Evolutionary conservation across 805 yeast genomes (phyloP).

Genomic region (Wickerhamiella lipophila): DNA sequence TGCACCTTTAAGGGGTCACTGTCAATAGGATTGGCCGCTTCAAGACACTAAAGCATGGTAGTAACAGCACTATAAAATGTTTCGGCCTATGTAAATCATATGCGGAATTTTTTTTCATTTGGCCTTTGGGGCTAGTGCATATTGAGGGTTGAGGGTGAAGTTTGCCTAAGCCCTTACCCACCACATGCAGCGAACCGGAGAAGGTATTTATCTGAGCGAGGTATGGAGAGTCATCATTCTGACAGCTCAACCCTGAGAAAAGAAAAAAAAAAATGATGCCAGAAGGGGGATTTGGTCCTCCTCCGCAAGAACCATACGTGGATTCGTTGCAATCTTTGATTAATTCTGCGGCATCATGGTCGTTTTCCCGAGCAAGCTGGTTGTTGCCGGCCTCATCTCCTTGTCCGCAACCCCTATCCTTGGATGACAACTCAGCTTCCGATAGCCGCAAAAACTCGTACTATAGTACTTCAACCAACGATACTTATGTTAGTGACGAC

Average conservation of each 20-base stretch:
- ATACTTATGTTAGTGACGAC: neutral
- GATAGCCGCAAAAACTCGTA: conserved; percentile 9
- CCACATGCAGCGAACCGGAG: neutral
- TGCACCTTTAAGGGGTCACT: neutral
- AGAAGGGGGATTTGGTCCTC: conserved; percentile 6
- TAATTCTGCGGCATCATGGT: neutral
- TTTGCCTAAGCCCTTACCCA: neutral
- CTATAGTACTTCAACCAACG: neutral
- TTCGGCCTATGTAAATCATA: neutral
- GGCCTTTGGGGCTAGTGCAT: neutral
- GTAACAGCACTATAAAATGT: neutral
- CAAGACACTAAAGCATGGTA: too few relatives aligned
- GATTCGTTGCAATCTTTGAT: conserved; percentile 1
- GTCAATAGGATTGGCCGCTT: neutral
- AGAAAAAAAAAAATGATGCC: conserved; percentile 1
- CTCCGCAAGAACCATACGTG: conserved; percentile 4
- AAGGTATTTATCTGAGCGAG: neutral
- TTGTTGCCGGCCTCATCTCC: neutral
- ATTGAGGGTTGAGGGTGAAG: neutral
- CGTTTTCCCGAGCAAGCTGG: conserved; percentile 3
- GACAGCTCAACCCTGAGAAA: neutral
- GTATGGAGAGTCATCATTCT: neutral
- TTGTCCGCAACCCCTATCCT: neutral
- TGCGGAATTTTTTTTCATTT: neutral
- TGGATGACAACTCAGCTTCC: neutral